Evolutionary conservation across 495 filamentous ascomycete species (phyloP).

Genomic region (Chaetomidium leptoderma): DNA sequence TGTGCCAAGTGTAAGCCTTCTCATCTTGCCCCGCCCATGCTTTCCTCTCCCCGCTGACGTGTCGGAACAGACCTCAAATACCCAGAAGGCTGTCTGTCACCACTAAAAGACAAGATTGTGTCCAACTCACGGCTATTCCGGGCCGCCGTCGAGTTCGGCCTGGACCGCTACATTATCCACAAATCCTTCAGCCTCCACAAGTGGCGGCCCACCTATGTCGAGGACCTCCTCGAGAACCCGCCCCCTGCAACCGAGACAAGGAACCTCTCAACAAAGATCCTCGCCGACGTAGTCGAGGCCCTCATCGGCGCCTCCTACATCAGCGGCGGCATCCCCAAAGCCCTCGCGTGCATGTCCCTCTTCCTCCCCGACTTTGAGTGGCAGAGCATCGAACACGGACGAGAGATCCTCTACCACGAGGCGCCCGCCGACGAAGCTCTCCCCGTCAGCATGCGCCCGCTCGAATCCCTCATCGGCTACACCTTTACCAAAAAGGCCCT

Average conservation of each 20-base stretch:
- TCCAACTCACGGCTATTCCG: slow-evolving; percentile 65
- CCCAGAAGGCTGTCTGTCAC: slow-evolving; percentile 75
- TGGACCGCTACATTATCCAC: slow-evolving; percentile 72
- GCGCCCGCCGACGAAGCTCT: slow-evolving; percentile 29
- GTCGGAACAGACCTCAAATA: slow-evolving; percentile 51
- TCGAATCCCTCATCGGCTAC: slow-evolving; percentile 64
- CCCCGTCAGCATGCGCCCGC: slow-evolving; percentile 26
- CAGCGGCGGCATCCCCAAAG: slow-evolving; percentile 63
- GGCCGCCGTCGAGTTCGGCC: slow-evolving; percentile 56
- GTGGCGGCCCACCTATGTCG: slow-evolving; percentile 65
- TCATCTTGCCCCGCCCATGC: background rate
- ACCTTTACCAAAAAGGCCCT: slow-evolving; percentile 64
- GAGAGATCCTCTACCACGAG: slow-evolving; percentile 32
- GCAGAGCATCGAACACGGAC: slow-evolving; percentile 36
- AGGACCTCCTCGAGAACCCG: slow-evolving; percentile 41
- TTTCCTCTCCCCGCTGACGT: background rate
- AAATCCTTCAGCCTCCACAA: slow-evolving; percentile 62
- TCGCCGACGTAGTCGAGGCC: slow-evolving; percentile 86
- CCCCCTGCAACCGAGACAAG: slow-evolving; percentile 23
- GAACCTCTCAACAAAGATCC: slow-evolving; percentile 66
- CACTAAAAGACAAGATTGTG: slow-evolving; percentile 63
- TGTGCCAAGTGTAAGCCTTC: slow-evolving; percentile 49
- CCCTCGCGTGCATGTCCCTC: slow-evolving; percentile 57
- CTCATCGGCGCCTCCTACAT: slow-evolving; percentile 75
- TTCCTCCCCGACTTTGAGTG: slow-evolving; percentile 64